phyloP scores from a whole-genome alignment of 2,329 filamentous ascomycete species.

The Aureobasidium sp. region DNA sequence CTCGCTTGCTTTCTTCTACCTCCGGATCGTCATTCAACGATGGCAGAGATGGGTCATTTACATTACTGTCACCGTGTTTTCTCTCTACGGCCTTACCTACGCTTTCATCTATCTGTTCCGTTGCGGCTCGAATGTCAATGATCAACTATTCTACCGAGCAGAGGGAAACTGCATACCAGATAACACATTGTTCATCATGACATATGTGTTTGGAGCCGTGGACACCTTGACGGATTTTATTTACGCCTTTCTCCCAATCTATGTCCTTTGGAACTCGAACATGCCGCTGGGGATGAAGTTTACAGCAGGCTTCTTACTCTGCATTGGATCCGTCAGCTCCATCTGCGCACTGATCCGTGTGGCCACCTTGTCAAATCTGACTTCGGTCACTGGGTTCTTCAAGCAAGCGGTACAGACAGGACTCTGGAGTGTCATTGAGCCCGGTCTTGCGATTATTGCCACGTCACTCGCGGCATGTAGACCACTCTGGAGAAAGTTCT shows the following conservation, averaged over 20 bases:
- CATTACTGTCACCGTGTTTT: conserved; percentile 14
- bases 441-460: conserved; percentile 25
- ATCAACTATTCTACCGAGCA: conserved; percentile 15
- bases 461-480: conserved; percentile 24
- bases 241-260: conserved; percentile 30
- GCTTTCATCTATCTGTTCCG: conserved; percentile 23
- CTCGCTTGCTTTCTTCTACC: conserved; percentile 36
- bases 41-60: conserved; percentile 28
- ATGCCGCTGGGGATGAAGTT: conserved; percentile 34
- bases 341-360: conserved; percentile 19
- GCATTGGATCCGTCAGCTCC: conserved; percentile 25
- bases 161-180: conserved; percentile 15
- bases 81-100: conserved; percentile 27
- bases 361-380: conserved; percentile 16
- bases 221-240: conserved; percentile 29
- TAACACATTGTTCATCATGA: conserved; percentile 16
- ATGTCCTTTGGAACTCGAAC: conserved; percentile 31
- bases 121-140: conserved; percentile 20
- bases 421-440: conserved; percentile 25
- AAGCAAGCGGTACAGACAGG: conserved; percentile 18
- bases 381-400: conserved; percentile 17
- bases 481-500: conserved; percentile 18
- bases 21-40: conserved; percentile 29
- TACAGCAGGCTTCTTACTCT: conserved; percentile 31
- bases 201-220: conserved; percentile 20